phyloP scores from a whole-genome alignment of 192 early-diverging fungal genomes.

The Mortierella hygrophila region DNA sequence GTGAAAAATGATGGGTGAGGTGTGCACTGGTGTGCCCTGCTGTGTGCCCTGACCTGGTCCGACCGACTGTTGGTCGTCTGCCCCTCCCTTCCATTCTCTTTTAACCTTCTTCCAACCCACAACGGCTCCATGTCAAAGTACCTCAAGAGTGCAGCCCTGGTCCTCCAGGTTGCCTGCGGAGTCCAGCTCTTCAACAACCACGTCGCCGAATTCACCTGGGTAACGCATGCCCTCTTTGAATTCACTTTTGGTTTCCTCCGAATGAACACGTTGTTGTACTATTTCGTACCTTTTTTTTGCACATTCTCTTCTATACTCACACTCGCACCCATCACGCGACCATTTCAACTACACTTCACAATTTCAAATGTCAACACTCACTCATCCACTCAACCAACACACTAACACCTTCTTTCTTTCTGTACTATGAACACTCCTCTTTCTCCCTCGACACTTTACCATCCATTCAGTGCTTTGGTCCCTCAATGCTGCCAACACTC shows the following conservation, averaged over 20 bases:
- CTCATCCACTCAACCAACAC: too few relatives aligned
- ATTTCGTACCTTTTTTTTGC: neutral
- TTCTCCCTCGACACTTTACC: too few relatives aligned
- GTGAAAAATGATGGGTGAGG: neutral
- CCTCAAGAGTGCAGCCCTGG: conserved; percentile 41
- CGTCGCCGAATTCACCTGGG: conserved; percentile 81
- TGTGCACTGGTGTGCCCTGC: neutral
- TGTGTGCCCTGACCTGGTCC: neutral
- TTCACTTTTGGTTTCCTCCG: neutral
- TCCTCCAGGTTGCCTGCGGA: conserved; percentile 75
- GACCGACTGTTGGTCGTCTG: neutral
- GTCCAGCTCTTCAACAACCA: conserved; percentile 79
- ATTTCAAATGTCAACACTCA: too few relatives aligned
- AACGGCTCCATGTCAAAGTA: conserved; percentile 16
- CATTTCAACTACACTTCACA: too few relatives aligned
- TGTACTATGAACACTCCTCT: neutral
- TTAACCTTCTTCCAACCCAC: neutral
- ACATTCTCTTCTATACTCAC: too few relatives aligned
- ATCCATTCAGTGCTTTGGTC: conserved; percentile 75
- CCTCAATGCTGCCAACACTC: conserved; percentile 94
- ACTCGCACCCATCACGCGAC: too few relatives aligned
- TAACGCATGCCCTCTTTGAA: conserved; percentile 51
- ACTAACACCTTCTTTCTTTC: neutral
- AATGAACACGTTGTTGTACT: conserved; percentile 10
- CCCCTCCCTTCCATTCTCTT: neutral